Percentiles rank a stretch among this genome's conserved stretches.
Conservation (phyloP, 306 rosid species). For the Clitoria ternatea region DNA sequence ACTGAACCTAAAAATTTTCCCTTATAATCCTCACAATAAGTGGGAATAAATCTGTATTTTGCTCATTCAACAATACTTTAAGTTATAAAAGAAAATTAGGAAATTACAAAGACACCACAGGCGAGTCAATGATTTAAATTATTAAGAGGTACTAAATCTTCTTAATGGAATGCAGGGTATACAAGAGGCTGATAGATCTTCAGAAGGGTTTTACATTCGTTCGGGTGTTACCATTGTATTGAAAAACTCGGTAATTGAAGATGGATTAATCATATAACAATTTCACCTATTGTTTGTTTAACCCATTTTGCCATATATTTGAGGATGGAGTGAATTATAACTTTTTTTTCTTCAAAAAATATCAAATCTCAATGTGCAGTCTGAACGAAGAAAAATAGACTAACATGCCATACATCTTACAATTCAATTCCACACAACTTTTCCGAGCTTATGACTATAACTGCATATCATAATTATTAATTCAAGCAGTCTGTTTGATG, state of each 20-base stretch:
- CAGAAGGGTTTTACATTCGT: slow-evolving; percentile 88
- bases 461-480: not conserved
- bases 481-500: too few relatives aligned
- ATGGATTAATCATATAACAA: slow-evolving; percentile 55
- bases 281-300: slow-evolving; percentile 5
- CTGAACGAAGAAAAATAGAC: not conserved
- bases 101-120: not conserved
- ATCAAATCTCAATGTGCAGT: not conserved
- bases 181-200: slow-evolving; percentile 86
- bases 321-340: slow-evolving; percentile 4
- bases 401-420: not conserved
- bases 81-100: not conserved
- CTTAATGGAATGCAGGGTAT: slow-evolving; percentile 60
- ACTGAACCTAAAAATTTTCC: not conserved
- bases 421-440: not conserved
- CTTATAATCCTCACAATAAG: not conserved
- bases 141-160: not conserved
- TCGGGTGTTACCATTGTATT: slow-evolving; percentile 65
- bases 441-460: not conserved
- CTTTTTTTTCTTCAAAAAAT: not conserved
- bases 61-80: not conserved
- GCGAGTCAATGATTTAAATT: not conserved
- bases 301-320: slow-evolving; percentile 23
- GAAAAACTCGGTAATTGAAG: slow-evolving; percentile 66
- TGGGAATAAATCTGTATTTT: not conserved